Base-by-base conservation (phyloP, 257 asterid species). In the Gentiana dahurica region DNA sequence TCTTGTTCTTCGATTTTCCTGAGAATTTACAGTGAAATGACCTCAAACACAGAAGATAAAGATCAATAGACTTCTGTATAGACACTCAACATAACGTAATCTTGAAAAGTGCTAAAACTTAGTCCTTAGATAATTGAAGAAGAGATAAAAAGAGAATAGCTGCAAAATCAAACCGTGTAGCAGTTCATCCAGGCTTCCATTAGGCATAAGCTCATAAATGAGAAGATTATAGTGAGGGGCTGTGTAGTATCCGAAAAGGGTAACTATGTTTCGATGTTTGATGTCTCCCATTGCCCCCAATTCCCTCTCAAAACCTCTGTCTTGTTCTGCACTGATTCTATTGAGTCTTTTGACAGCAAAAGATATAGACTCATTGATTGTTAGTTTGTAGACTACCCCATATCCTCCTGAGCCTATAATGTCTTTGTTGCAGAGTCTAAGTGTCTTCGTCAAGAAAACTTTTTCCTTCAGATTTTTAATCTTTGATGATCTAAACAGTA, bases 261-360 rank as follows among this genome's bases (percentile, higher is more conserved):
- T 80, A 3, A 84, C 86, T 51, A 89, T 77, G 74, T 89, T 89
- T 55, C 95, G 60, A 63, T 89, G 97, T 69, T 89, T 89, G 52
- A 89, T 86, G 61, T 84, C 94, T 13, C 84, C 93, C 95, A 86
- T 90, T 8, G 96, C 85, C 75, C 74, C 94, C 68, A 89, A 35
- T 47, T 89, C 97, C 71, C 97, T 78, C 74, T 80, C 93, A 35
- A 89, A 89, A 6, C 95, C 85, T 11, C 84, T 69, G 44, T 89
- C 97, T 46, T 82, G 92, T 65, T 86, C 90, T 0, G 75, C 62
- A 13, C 79, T 81, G 35, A 70, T 54, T 63, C 78, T 74, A 80
- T 66, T 79, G 12, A 89, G 69, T 52, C 74, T 78, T 63, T 89
- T 89, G 34, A 89, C 88, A 2, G 96, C 97, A 13, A 84, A 82